A percentile compares a stretch with the other conserved stretches of the same genome.
Conservation (phyloP, 23 red algal genomes). For the Pyropia yezoensis region DNA sequence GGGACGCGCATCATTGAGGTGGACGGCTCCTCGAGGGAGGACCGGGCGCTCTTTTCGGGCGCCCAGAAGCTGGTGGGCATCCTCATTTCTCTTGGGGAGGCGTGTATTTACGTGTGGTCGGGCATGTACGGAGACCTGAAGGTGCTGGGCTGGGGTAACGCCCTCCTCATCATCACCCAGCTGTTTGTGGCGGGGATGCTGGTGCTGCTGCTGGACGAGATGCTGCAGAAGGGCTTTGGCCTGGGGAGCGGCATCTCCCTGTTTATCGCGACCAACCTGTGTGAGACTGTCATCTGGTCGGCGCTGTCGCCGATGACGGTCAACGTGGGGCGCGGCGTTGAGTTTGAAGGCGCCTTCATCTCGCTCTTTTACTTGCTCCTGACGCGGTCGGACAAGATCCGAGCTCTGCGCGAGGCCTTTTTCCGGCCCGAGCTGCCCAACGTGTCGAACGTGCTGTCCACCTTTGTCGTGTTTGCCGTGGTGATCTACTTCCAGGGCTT, state of each 20-base stretch:
- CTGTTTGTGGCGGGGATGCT: slow-evolving; percentile 92
- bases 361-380: slow-evolving; percentile 92
- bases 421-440: slow-evolving; percentile 97
- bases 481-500: slow-evolving; percentile 99
- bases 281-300: slow-evolving; percentile 96
- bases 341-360: slow-evolving; percentile 99
- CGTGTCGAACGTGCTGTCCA: slow-evolving; percentile 93
- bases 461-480: slow-evolving; percentile 82
- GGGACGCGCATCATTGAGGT: slow-evolving; percentile 92
- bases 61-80: slow-evolving; percentile 96
- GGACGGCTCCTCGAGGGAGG: slow-evolving; percentile 74
- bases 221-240: slow-evolving; percentile 96
- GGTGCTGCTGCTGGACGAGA: slow-evolving; percentile 93
- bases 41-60: slow-evolving; percentile 83
- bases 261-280: slow-evolving; percentile 99
- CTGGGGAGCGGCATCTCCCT: slow-evolving; percentile 94
- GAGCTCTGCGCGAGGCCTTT: slow-evolving; percentile 85
- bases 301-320: slow-evolving; percentile 92
- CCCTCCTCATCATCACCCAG: slow-evolving; percentile 84
- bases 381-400: slow-evolving; percentile 80
- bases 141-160: slow-evolving; percentile 75
- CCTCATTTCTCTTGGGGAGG: slow-evolving; percentile 80
- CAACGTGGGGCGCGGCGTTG: slow-evolving; percentile 92
- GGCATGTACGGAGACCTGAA: slow-evolving; percentile 94
- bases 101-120: slow-evolving; percentile 83